A percentile compares a stretch with the other conserved stretches of the same genome.
Conservation (phyloP, 2,329 filamentous ascomycete species). For the Talaromyces sp. region DNA sequence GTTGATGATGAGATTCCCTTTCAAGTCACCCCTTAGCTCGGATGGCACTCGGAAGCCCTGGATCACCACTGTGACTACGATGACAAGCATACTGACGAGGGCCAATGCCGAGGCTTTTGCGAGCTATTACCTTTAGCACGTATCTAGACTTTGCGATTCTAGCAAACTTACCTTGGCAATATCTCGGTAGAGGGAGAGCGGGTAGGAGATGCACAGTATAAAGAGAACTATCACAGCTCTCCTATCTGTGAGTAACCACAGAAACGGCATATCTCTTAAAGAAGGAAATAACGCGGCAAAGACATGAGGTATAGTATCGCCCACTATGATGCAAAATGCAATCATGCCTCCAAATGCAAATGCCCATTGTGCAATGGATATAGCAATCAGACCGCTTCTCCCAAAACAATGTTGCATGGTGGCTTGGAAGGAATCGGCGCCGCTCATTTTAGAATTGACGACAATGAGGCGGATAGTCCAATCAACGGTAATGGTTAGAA, state of each 20-base stretch:
- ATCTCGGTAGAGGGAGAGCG: constrained; percentile 88
- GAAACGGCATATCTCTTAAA: constrained; percentile 66
- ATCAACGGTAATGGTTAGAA: constrained; percentile 80
- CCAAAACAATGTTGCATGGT: constrained; percentile 97
- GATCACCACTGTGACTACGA: constrained; percentile 80
- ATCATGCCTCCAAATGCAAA: constrained; percentile 99
- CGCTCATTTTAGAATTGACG: constrained; percentile 94
- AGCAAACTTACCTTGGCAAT: constrained; percentile 74
- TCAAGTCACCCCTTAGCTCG: constrained; percentile 69
- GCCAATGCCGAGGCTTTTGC: constrained; percentile 94
- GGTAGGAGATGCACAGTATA: constrained; percentile 80
- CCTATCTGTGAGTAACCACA: constrained; percentile 79
- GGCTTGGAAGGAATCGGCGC: constrained; percentile 88
- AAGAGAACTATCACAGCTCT: constrained; percentile 84
- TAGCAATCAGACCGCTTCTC: constrained; percentile 79
- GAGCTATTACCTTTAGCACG: constrained; percentile 57
- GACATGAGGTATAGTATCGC: constrained; percentile 92
- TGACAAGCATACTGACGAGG: constrained; percentile 86
- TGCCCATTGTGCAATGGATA: constrained; percentile 89
- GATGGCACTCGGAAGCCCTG: constrained; percentile 73
- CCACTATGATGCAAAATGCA: constrained; percentile 95
- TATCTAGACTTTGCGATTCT: not conserved
- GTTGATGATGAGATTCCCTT: constrained; percentile 71
- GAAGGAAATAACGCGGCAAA: constrained; percentile 76
- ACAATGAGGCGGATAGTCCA: constrained; percentile 98